phyloP scores from a whole-genome alignment of 2,329 filamentous ascomycete genomes.

The Fusarium sp. region DNA sequence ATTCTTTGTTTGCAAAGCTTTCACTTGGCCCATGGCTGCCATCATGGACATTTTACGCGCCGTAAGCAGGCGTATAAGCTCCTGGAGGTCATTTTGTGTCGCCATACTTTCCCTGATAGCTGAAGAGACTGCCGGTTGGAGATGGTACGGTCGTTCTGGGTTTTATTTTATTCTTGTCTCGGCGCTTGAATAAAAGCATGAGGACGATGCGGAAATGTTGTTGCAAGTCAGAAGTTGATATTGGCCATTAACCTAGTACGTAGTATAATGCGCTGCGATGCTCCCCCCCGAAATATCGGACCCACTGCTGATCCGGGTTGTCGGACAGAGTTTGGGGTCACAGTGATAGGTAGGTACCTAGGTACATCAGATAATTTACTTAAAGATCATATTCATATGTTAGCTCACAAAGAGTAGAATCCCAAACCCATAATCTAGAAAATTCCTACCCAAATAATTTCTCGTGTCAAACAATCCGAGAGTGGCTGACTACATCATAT shows the following conservation, averaged over 20 bases:
- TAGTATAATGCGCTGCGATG: slow-evolving; percentile 17
- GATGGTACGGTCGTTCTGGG: too few species aligned
- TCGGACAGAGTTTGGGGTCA: slow-evolving; percentile 15
- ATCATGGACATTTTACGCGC: slow-evolving; percentile 67
- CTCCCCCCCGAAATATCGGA: slow-evolving; percentile 15
- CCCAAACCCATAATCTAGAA: too few species aligned
- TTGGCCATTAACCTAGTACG: slow-evolving; percentile 13
- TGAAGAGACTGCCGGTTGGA: too few species aligned
- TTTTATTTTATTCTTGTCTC: too few species aligned
- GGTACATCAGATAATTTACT: too few species aligned
- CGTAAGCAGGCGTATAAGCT: slow-evolving; percentile 68
- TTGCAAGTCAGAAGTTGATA: slow-evolving; percentile 32
- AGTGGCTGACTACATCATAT: too few species aligned
- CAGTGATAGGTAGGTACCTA: too few species aligned
- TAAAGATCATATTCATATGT: too few species aligned
- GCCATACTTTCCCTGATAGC: slow-evolving; percentile 54
- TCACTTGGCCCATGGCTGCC: slow-evolving; percentile 66
- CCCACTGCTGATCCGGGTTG: slow-evolving; percentile 24
- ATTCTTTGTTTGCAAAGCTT: slow-evolving; percentile 63
- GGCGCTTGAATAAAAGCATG: not conserved
- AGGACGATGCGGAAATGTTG: not conserved
- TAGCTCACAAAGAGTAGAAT: too few species aligned
- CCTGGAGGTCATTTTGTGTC: slow-evolving; percentile 67
- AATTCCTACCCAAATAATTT: too few species aligned
- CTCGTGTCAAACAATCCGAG: too few species aligned